Conservation (phyloP, 495 filamentous ascomycete genomes). For the Neurospora sp. region DNA sequence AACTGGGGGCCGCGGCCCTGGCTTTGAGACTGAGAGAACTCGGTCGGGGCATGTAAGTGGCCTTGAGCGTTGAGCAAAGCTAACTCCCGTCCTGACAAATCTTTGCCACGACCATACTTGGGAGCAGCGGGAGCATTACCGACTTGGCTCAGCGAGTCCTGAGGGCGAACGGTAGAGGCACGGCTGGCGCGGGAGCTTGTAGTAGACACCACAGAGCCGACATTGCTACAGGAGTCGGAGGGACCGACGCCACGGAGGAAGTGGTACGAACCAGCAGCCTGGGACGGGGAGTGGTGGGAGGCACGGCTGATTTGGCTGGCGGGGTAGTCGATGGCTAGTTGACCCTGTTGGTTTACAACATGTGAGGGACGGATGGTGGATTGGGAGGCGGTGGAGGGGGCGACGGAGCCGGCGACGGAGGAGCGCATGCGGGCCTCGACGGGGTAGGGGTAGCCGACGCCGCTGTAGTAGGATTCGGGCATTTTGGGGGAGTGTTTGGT, state of each 20-base stretch:
- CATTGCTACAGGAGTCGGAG: neutral
- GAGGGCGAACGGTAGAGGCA: neutral
- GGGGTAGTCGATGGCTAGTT: neutral
- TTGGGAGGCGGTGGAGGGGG: neutral
- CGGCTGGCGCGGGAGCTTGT: neutral
- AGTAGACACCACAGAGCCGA: neutral
- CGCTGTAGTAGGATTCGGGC: neutral
- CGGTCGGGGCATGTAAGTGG: neutral
- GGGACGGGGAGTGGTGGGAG: neutral
- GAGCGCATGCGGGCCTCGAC: neutral
- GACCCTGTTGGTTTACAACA: neutral
- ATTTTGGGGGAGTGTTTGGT: neutral
- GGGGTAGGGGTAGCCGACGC: neutral
- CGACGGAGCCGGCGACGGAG: neutral
- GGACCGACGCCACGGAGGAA: neutral
- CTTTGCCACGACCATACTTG: neutral
- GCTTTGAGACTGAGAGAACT: neutral
- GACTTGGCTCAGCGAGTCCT: neutral
- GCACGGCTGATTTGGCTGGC: neutral
- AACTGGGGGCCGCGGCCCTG: neutral
- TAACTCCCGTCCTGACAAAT: neutral
- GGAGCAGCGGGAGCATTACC: neutral
- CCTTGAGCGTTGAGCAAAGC: neutral
- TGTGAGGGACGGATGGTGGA: neutral
- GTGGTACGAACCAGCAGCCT: neutral